A percentile compares a stretch with the other conserved stretches of the same genome.
These are phyloP conservation scores for Batrachochytrium dendrobatidis DNA, from an alignment of 371 early-diverging fungal species.

Conservation along the genomic window DNA sequence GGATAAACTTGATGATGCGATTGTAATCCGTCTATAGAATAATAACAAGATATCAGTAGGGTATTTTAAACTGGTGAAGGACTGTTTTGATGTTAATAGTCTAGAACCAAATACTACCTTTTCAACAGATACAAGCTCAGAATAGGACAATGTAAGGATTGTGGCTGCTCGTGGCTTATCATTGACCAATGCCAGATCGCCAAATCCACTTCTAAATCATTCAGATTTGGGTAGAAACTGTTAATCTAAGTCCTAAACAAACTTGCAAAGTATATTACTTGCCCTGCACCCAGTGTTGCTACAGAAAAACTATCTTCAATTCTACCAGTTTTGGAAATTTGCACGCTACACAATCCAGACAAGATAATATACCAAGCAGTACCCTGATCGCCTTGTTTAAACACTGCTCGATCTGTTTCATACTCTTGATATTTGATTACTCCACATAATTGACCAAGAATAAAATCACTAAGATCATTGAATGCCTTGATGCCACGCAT, in stretches of 20 bases:
- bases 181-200: slow-evolving; percentile 35
- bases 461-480: slow-evolving; percentile 21
- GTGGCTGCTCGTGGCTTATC: slow-evolving; percentile 32
- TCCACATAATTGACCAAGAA: slow-evolving; percentile 28
- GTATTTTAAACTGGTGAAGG: background rate
- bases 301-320: slow-evolving; percentile 27
- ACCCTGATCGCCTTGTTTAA: slow-evolving; percentile 32
- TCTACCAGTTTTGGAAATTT: slow-evolving; percentile 16
- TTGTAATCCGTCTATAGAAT: slow-evolving; percentile 19
- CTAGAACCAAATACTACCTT: slow-evolving; percentile 13
- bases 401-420: slow-evolving; percentile 25
- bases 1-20: slow-evolving; percentile 27
- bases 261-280: background rate
- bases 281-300: slow-evolving; percentile 15
- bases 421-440: slow-evolving; percentile 16
- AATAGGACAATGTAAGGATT: slow-evolving; percentile 22
- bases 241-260: background rate
- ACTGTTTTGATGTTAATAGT: background rate
- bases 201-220: slow-evolving; percentile 27
- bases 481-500: slow-evolving; percentile 24
- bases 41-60: background rate
- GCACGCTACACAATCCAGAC: slow-evolving; percentile 22
- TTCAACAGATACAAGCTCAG: slow-evolving; percentile 26
- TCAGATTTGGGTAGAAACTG: background rate
- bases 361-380: slow-evolving; percentile 37